These are phyloP conservation scores for Tetradesmus obliquus DNA, from an alignment of 139 green algal species.

Conservation along the genomic window DNA sequence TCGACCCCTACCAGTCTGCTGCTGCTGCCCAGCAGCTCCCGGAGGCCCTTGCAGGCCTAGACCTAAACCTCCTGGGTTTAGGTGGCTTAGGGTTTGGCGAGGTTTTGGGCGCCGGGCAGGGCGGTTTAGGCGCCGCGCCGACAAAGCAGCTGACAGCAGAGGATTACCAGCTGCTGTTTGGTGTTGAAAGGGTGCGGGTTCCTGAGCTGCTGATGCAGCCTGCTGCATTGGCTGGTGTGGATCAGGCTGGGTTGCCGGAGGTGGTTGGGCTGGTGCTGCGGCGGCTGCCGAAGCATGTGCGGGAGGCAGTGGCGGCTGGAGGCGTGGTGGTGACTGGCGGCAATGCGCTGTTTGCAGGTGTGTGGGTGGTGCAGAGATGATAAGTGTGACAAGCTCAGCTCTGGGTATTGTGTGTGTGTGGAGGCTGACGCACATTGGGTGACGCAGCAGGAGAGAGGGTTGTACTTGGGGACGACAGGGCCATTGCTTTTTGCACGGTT, in stretches of 20 bases:
- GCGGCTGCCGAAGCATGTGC: constrained; percentile 10
- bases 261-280: background rate
- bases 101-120: background rate
- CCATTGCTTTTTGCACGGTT: too few relatives aligned
- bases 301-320: background rate
- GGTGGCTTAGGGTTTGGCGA: constrained; percentile 22
- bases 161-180: constrained; percentile 19
- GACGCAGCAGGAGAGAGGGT: background rate
- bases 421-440: background rate
- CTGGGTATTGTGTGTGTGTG: background rate
- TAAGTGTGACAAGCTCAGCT: background rate
- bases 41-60: background rate
- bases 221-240: constrained; percentile 20
- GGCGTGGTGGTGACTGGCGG: constrained; percentile 24
- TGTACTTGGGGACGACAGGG: background rate
- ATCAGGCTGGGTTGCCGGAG: constrained; percentile 29
- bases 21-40: background rate
- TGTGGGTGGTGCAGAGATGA: too few relatives aligned
- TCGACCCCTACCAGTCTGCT: background rate
- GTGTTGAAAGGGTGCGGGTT: constrained; percentile 25
- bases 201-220: constrained; percentile 35
- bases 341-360: constrained; percentile 31
- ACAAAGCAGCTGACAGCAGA: constrained; percentile 9
- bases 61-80: constrained; percentile 34
- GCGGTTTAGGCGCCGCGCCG: background rate